Evolutionary conservation across 495 filamentous ascomycete species (phyloP), one percentile per base, ranked within the genome.

Genomic region (Lophiotrema nucula): DNA sequence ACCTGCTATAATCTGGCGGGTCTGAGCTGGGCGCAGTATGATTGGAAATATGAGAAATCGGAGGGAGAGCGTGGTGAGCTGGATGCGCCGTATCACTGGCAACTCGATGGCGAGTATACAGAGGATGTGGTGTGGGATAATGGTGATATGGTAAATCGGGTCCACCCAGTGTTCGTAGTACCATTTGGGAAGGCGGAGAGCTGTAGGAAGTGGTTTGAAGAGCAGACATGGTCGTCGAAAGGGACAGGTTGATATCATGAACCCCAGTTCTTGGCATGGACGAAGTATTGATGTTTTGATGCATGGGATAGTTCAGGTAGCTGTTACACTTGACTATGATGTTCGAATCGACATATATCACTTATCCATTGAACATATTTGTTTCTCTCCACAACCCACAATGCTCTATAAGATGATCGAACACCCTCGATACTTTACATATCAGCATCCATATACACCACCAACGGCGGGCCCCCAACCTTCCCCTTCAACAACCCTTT

Each of bases 1-100:
- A 85, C 88, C 25, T 90, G 85, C 74, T 98, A 98, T 72, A 84
- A 89, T 42, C 81, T 98, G 27, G 83, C 87, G 19, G 93, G 95
- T 8, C 78, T 97, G 31, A 91, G 89, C 67, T 84, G 83, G 28
- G 83, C 85, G 4, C 90, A 97, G 70, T 78, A 96, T 67, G 71
- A 81, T 62, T 91, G 88, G 71, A 81, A 79, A 58, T 87, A 87
- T 66, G 75, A 74, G 64, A 42, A 53, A 8, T 33, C 25, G 11
- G 8, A 53, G 88, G 88, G 22, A 47, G 21, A 57, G 26, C 12
- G 62, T 53, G 50, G 76, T 73, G 50, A 77, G 23, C 72, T 77
- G 47, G 67, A 68, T 41, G 82, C 83, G 58, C 65, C 73, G 13
- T 71, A 88, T 41, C 72, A 56, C 46, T 77, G 81, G 61, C 78